Conservation (phyloP, 768 basidiomycete species). For the Xerocomus brunneocitrinus region DNA sequence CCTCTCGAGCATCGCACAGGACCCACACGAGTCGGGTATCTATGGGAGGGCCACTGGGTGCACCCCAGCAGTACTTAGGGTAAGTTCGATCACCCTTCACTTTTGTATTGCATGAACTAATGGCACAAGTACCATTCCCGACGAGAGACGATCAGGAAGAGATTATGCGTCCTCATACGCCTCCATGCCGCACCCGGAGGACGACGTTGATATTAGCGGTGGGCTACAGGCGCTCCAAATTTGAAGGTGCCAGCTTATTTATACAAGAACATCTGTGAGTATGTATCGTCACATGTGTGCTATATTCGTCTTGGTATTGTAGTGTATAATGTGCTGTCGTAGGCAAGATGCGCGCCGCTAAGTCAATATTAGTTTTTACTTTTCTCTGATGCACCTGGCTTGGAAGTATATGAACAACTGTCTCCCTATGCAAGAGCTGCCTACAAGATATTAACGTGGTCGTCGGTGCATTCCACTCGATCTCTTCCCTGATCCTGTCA, state of each 20-base stretch:
- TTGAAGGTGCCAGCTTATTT: slow-evolving; percentile 10
- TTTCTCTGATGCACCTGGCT: neutral
- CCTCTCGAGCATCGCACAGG: slow-evolving; percentile 29
- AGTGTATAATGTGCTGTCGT: neutral
- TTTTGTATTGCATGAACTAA: slow-evolving; percentile 4
- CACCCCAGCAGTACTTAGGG: slow-evolving; percentile 12
- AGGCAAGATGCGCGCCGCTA: too few relatives aligned
- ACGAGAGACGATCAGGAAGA: slow-evolving; percentile 26
- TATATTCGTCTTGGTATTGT: slow-evolving; percentile 2
- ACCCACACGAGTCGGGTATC: slow-evolving; percentile 16
- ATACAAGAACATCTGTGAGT: slow-evolving; percentile 1
- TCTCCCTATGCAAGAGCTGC: neutral
- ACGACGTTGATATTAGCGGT: slow-evolving; percentile 22
- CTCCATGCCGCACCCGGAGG: slow-evolving; percentile 13
- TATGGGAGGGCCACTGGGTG: neutral
- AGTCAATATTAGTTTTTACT: neutral
- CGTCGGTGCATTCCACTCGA: neutral
- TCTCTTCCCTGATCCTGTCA: slow-evolving; percentile 23
- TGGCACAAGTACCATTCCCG: slow-evolving; percentile 16
- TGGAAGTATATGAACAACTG: neutral
- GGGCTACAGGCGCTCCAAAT: slow-evolving; percentile 23
- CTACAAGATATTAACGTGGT: slow-evolving; percentile 1
- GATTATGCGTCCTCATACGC: slow-evolving; percentile 16
- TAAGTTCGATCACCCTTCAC: slow-evolving; percentile 9
- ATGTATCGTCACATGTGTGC: neutral